Conservation (phyloP, 2,329 filamentous ascomycete species). For the Emmonsiellopsis sp. region DNA sequence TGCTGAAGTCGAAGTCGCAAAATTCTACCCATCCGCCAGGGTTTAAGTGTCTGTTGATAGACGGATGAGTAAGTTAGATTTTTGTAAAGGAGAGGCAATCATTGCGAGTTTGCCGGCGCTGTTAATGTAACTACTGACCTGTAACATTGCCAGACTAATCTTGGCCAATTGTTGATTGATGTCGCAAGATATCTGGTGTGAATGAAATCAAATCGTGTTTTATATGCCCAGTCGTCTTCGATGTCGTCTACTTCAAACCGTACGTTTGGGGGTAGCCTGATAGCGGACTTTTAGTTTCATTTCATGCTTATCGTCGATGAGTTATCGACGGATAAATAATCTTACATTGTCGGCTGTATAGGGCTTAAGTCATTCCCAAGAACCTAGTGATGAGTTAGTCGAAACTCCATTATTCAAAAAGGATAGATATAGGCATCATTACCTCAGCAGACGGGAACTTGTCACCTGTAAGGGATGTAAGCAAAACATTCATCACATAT, state of each 20-base stretch:
- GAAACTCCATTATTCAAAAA: background rate
- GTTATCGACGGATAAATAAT: constrained; percentile 4
- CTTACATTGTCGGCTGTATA: constrained; percentile 9
- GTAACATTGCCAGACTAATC: constrained; percentile 36
- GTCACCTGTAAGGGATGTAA: constrained; percentile 5
- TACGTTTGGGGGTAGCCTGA: constrained; percentile 50
- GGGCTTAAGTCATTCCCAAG: constrained; percentile 12
- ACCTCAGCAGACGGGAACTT: constrained; percentile 9
- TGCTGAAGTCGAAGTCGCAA: constrained; percentile 21
- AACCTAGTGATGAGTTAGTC: constrained; percentile 3
- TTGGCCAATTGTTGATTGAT: constrained; percentile 44
- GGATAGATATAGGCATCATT: background rate
- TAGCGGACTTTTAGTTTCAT: background rate
- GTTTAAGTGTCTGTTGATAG: constrained; percentile 4
- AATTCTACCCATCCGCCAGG: constrained; percentile 30
- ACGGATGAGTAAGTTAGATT: no score
- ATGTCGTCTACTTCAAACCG: constrained; percentile 54
- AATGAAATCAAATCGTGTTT: constrained; percentile 48
- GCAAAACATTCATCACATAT: background rate
- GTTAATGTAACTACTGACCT: constrained; percentile 5
- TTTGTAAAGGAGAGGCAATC: constrained; percentile 25
- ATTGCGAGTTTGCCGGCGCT: background rate
- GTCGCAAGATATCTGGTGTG: constrained; percentile 42
- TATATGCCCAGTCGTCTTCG: constrained; percentile 50
- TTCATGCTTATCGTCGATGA: background rate